These are phyloP conservation scores for Halophytophthora polymorphica DNA, from an alignment of 352 stramenopile genomes.

Conservation along the genomic window DNA sequence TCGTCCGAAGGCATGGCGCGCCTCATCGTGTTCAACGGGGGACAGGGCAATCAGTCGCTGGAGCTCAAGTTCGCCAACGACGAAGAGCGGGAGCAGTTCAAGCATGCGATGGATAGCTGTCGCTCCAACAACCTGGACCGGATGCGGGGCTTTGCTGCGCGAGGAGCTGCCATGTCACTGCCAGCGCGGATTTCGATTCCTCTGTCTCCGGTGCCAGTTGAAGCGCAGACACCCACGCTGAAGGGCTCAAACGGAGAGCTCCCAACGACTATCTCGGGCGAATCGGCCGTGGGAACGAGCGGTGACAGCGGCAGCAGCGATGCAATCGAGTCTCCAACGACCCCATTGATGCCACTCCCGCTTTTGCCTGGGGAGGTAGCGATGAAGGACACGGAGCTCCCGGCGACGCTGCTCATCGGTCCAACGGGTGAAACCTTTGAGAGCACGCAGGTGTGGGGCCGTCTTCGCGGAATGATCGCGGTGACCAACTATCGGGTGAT, in stretches of 20 bases:
- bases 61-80: constrained; percentile 79
- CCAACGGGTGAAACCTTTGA: constrained; percentile 58
- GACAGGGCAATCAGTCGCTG: constrained; percentile 48
- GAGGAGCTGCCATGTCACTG: constrained; percentile 12
- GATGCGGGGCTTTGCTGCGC: constrained; percentile 33
- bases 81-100: constrained; percentile 63
- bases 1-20: constrained; percentile 37
- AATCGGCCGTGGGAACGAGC: constrained; percentile 19
- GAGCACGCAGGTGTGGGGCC: constrained; percentile 52
- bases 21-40: constrained; percentile 54
- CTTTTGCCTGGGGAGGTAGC: constrained; percentile 40
- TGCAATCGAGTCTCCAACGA: constrained; percentile 10
- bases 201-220: constrained; percentile 23
- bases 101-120: constrained; percentile 54
- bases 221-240: constrained; percentile 11
- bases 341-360: constrained; percentile 24
- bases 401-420: constrained; percentile 59
- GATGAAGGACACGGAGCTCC: constrained; percentile 40
- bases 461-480: constrained; percentile 55
- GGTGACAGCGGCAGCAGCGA: constrained; percentile 14
- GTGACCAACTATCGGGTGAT: constrained; percentile 82
- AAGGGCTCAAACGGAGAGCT: constrained; percentile 24
- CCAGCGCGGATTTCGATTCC: constrained; percentile 19
- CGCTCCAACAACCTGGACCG: constrained; percentile 35
- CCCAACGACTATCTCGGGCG: constrained; percentile 17